These are phyloP conservation scores for Termitomyces sp. DNA, from an alignment of 768 basidiomycete species.

Conservation along the genomic window DNA sequence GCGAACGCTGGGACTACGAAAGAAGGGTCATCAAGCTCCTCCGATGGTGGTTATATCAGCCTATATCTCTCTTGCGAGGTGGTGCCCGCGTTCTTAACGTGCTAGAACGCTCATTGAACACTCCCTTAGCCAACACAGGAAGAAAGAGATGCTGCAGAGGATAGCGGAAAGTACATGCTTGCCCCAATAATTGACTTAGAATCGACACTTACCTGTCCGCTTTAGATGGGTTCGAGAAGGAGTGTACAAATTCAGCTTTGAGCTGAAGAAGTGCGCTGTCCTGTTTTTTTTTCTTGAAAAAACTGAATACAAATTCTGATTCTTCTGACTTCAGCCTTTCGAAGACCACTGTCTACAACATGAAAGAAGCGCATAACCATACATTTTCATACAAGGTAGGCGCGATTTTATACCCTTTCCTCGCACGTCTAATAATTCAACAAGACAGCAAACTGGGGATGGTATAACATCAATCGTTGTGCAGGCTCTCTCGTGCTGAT, in stretches of 20 bases:
- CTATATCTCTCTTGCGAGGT: constrained; percentile 84
- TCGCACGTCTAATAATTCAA: neutral
- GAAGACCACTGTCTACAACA: constrained; percentile 51
- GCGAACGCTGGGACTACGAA: constrained; percentile 72
- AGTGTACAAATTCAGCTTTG: constrained; percentile 82
- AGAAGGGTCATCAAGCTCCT: constrained; percentile 28
- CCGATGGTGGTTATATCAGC: constrained; percentile 53
- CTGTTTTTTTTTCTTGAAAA: constrained; percentile 17
- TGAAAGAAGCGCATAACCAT: constrained; percentile 81
- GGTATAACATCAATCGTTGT: constrained; percentile 39
- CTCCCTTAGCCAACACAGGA: constrained; percentile 62
- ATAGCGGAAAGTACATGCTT: constrained; percentile 45
- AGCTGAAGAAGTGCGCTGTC: constrained; percentile 60
- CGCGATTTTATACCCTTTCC: neutral
- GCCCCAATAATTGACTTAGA: neutral
- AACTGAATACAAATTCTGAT: neutral
- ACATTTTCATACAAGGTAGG: constrained; percentile 66
- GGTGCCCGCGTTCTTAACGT: neutral
- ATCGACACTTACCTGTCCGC: neutral
- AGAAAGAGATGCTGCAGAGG: constrained; percentile 63
- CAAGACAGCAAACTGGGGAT: constrained; percentile 86
- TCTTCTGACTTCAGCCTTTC: constrained; percentile 23
- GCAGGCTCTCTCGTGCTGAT: neutral
- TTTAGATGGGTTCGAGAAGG: constrained; percentile 82
- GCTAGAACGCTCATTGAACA: neutral